Conservation (phyloP, 345 rosid species). For the Boechera retrofracta region DNA sequence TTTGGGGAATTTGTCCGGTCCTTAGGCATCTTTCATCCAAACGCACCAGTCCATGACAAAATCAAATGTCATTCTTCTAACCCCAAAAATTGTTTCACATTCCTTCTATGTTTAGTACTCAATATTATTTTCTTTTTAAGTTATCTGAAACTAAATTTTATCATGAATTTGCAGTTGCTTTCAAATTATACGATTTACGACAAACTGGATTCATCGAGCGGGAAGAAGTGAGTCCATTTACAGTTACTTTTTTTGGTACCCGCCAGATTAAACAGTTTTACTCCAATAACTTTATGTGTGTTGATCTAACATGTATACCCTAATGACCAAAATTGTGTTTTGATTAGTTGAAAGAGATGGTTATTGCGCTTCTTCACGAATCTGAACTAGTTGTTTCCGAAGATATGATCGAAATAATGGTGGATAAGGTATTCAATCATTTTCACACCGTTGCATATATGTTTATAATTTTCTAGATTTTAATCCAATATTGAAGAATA, state of each 20-base stretch:
- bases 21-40: conserved; percentile 81
- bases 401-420: conserved; percentile 72
- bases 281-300: not conserved
- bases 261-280: not conserved
- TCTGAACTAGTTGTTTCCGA: conserved; percentile 76
- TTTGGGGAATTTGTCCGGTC: conserved; percentile 94
- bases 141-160: not conserved
- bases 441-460: not conserved
- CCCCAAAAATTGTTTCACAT: conserved; percentile 5
- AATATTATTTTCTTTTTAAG: not conserved
- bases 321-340: not conserved
- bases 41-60: conserved; percentile 71
- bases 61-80: conserved; percentile 56
- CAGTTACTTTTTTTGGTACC: not conserved
- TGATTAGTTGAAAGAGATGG: conserved; percentile 86
- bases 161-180: conserved; percentile 69
- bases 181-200: conserved; percentile 79
- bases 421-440: conserved; percentile 61
- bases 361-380: conserved; percentile 85
- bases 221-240: conserved; percentile 69
- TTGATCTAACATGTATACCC: not conserved
- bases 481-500: not conserved
- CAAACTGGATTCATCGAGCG: conserved; percentile 87
- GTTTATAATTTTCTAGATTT: not conserved
- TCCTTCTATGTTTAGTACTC: not conserved